These are phyloP conservation scores for Quercus berberidifolia DNA, from an alignment of 306 rosid genomes.

Conservation along the genomic window DNA sequence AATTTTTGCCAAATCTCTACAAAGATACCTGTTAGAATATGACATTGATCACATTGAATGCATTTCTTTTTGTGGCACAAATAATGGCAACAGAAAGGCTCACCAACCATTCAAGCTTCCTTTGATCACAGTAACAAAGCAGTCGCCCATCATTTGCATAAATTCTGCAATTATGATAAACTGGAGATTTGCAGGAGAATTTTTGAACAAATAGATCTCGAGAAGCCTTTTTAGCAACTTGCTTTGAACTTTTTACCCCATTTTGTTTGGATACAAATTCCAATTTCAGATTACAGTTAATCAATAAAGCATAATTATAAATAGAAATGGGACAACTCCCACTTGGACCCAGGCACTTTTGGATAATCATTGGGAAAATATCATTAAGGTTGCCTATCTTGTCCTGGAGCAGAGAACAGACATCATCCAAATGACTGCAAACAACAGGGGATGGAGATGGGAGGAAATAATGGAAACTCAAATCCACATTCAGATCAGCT, in stretches of 20 bases:
- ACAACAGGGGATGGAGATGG: constrained; percentile 74
- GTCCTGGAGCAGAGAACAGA: constrained; percentile 51
- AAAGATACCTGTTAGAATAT: constrained; percentile 64
- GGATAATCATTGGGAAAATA: constrained; percentile 57
- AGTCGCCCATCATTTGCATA: constrained; percentile 92
- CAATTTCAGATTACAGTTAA: constrained; percentile 52
- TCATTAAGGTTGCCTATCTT: constrained; percentile 43
- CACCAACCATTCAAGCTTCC: constrained; percentile 92
- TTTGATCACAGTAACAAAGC: constrained; percentile 92
- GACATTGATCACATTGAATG: constrained; percentile 22
- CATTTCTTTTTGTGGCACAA: constrained; percentile 2
- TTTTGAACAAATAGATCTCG: constrained; percentile 86
- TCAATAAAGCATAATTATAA: constrained; percentile 66
- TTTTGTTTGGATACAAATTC: constrained; percentile 40
- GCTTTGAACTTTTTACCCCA: constrained; percentile 45
- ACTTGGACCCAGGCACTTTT: constrained; percentile 75
- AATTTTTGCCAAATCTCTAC: constrained; percentile 73
- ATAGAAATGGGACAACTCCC: constrained; percentile 80
- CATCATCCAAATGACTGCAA: constrained; percentile 65
- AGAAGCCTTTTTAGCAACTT: constrained; percentile 59
- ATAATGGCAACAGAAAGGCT: constrained; percentile 22
- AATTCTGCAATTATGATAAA: constrained; percentile 93
- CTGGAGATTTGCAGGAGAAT: constrained; percentile 91
- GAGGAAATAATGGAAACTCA: constrained; percentile 36
- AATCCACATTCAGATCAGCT: constrained; percentile 58